Evolutionary conservation across 306 rosid species (phyloP), one percentile per base, ranked within the genome.

Genomic region (Abrus pulchellus): DNA sequence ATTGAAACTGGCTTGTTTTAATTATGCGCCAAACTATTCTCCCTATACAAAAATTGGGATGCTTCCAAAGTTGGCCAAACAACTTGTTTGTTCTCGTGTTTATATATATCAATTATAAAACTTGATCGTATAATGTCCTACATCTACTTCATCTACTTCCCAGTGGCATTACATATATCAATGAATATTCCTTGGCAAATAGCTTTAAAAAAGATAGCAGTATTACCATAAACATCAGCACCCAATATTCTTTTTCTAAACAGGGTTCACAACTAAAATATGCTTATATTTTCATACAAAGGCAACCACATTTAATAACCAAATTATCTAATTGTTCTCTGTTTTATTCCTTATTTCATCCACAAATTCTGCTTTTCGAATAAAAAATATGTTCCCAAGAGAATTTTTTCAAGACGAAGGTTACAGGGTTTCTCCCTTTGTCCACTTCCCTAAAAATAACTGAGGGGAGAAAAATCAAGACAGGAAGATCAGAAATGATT

Each of bases 101-200:
- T 76, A 65, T 57, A 83, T 52, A 34, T 68, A 30, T 29, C 68
- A 83, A 52, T 69, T 80, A 52, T 50, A 81, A 30, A 67, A 54
- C 20, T 9, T 75, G 63, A 36, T 76, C 65, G 10, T 36, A 82
- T 45, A 71, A 56, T 79, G 80, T 70, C 32, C 41, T 73, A 8
- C 62, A 48, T 84, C 74, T 83, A 52, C 78, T 84, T 80, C 62
- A 48, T 84, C 74, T 83, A 52, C 78, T 84, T 80, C 78, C 85
- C 75, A 63, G 34, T 81, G 90, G 87, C 91, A 41, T 82, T 80
- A 33, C 40, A 14, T 61, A 56, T 9, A 9, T 54, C 63, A 14
- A 53, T 82, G 92, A 91, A 82, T 86, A 86, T 88, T 88, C 87
- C 88, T 70, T 63, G 64, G 44, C 59, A 69, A 61, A 57, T 59